These are phyloP conservation scores for Euphorbia schlechtendalii DNA, from an alignment of 441 rosid genomes.

Conservation along the genomic window DNA sequence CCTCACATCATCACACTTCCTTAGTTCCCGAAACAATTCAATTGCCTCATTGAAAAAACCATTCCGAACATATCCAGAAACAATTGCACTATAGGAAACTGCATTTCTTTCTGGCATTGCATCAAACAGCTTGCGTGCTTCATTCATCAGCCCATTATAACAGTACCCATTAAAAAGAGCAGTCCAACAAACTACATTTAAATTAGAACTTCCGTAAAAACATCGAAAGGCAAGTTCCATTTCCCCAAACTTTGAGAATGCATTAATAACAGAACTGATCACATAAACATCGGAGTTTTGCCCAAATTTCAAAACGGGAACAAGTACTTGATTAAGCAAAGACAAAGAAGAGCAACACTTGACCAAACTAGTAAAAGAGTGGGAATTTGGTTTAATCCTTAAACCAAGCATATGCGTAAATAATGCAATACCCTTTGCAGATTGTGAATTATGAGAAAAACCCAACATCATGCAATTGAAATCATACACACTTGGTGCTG, in stretches of 20 bases:
- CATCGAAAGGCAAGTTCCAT: slow-evolving; percentile 30
- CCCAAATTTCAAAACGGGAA: slow-evolving; percentile 27
- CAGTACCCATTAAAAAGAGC: slow-evolving; percentile 42
- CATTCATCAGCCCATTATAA: slow-evolving; percentile 20
- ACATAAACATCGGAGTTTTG: slow-evolving; percentile 37
- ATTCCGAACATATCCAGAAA: slow-evolving; percentile 25
- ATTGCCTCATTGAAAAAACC: slow-evolving; percentile 21
- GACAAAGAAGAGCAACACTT: slow-evolving; percentile 21
- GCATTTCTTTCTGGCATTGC: slow-evolving; percentile 23
- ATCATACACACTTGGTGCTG: slow-evolving; percentile 15
- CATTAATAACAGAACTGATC: slow-evolving; percentile 36
- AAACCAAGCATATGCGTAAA: slow-evolving; percentile 23
- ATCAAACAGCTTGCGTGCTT: slow-evolving; percentile 30
- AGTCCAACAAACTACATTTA: slow-evolving; percentile 53
- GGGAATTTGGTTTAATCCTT: slow-evolving; percentile 21
- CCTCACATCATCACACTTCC: slow-evolving; percentile 4
- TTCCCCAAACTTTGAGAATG: slow-evolving; percentile 46
- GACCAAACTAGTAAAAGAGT: slow-evolving; percentile 24
- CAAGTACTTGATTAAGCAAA: slow-evolving; percentile 20
- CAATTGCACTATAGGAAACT: slow-evolving; percentile 29
- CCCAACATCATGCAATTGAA: slow-evolving; percentile 31
- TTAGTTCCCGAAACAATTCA: slow-evolving; percentile 24
- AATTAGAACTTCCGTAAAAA: slow-evolving; percentile 39
- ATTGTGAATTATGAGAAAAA: slow-evolving; percentile 16
- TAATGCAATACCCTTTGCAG: slow-evolving; percentile 18